Evolutionary conservation across 352 stramenopile genomes (phyloP).

Genomic region (Globisporangium sylvaticum): DNA sequence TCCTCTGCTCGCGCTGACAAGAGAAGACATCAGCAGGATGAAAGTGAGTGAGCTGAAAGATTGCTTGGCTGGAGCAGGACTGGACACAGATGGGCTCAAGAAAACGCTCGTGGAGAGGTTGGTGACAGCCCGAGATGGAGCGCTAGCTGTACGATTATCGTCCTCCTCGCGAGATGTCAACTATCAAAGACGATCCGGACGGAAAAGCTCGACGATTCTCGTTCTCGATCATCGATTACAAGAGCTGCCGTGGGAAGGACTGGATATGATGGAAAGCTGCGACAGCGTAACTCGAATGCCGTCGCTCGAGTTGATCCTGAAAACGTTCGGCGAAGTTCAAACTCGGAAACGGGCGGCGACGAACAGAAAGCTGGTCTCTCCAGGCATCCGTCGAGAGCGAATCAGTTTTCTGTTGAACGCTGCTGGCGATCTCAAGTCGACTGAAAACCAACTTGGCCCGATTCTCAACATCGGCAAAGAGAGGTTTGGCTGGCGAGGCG

Average conservation of each 20-base stretch:
- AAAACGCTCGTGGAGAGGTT: constrained; percentile 46
- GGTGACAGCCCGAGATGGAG: constrained; percentile 25
- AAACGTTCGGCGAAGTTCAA: constrained; percentile 17
- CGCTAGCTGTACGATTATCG: constrained; percentile 4
- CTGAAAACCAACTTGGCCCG: constrained; percentile 52
- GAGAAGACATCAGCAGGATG: constrained; percentile 33
- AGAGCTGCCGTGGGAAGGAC: constrained; percentile 80
- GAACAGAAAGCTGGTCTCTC: background rate
- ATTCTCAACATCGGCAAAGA: constrained; percentile 33
- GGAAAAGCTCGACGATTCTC: constrained; percentile 43
- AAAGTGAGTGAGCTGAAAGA: constrained; percentile 44
- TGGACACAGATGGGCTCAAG: constrained; percentile 43
- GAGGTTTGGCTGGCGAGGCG: constrained; percentile 48
- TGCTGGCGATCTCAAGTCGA: constrained; percentile 62
- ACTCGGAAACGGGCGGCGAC: background rate
- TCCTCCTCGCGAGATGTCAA: constrained; percentile 4
- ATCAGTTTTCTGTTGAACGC: constrained; percentile 75
- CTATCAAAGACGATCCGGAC: background rate
- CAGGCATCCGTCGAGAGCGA: constrained; percentile 22
- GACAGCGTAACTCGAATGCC: constrained; percentile 67
- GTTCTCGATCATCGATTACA: constrained; percentile 61
- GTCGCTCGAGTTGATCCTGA: constrained; percentile 55
- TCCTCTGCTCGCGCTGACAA: constrained; percentile 20
- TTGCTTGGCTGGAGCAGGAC: constrained; percentile 22
- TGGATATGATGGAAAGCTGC: constrained; percentile 45